phyloP scores from a whole-genome alignment of 148 eudicot species.

The Polygonum aviculare region DNA sequence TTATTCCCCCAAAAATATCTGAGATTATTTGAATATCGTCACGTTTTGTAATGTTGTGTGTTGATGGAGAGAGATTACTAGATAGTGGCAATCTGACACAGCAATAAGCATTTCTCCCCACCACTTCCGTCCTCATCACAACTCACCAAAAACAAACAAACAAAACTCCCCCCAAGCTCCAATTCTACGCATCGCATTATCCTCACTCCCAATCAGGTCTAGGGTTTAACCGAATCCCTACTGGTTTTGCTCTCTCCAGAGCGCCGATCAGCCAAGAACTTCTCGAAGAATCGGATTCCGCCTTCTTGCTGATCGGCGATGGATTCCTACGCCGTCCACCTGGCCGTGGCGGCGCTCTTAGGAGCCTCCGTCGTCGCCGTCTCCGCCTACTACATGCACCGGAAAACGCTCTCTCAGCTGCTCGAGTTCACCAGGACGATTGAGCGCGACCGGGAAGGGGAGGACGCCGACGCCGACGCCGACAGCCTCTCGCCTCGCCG shows the following conservation, averaged over 20 bases:
- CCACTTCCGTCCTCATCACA: background rate
- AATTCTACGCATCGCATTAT: background rate
- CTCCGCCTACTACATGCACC: conserved; percentile 93
- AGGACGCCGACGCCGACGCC: conserved; percentile 24
- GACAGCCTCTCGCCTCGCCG: conserved; percentile 25
- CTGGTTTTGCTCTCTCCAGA: background rate
- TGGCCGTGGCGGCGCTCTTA: conserved; percentile 91
- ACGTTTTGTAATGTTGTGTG: background rate
- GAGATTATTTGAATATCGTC: background rate
- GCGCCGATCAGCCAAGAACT: background rate
- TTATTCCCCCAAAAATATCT: background rate
- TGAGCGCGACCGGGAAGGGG: conserved; percentile 43
- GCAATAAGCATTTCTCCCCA: conserved; percentile 1
- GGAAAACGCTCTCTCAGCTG: conserved; percentile 77
- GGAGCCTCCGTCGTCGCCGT: conserved; percentile 96
- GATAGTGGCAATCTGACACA: background rate
- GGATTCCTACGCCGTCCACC: conserved; percentile 66
- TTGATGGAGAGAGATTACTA: background rate
- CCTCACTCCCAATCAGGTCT: background rate
- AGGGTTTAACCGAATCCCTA: background rate
- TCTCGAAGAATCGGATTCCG: background rate
- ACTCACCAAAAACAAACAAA: background rate
- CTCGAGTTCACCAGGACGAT: conserved; percentile 79
- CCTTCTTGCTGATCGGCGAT: conserved; percentile 14
- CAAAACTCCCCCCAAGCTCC: background rate